phyloP scores from a whole-genome alignment of 805 yeast species.

The Brettanomyces custersianus region DNA sequence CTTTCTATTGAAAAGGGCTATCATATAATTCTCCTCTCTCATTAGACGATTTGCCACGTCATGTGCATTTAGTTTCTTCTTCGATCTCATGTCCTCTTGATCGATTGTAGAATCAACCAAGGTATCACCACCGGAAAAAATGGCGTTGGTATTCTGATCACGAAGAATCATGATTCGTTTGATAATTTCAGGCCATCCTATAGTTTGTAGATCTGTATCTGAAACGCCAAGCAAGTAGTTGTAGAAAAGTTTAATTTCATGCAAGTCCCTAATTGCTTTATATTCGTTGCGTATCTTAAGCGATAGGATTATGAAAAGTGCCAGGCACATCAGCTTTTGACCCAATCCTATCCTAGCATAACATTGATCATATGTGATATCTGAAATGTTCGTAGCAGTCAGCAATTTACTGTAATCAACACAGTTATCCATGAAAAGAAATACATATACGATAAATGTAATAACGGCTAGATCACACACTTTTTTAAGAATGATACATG shows the following conservation, averaged over 20 bases:
- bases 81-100: constrained; percentile 52
- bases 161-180: constrained; percentile 63
- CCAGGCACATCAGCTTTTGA: constrained; percentile 55
- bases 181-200: constrained; percentile 86
- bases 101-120: constrained; percentile 8
- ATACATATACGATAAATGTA: constrained; percentile 68
- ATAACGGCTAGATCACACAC: constrained; percentile 63
- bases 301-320: constrained; percentile 45
- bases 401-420: constrained; percentile 43
- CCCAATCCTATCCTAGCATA: constrained; percentile 33
- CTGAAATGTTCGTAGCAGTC: constrained; percentile 27
- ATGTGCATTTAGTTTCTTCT: constrained; percentile 78
- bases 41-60: constrained; percentile 91
- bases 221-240: constrained; percentile 58
- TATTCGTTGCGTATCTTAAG: constrained; percentile 47
- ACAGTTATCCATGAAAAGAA: constrained; percentile 76
- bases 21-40: constrained; percentile 91
- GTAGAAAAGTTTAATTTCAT: constrained; percentile 73
- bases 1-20: constrained; percentile 78
- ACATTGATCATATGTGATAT: constrained; percentile 41
- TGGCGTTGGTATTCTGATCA: constrained; percentile 79
- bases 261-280: constrained; percentile 55
- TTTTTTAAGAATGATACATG: constrained; percentile 64
- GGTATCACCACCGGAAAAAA: constrained; percentile 33
- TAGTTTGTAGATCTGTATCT: constrained; percentile 82